phyloP scores from a whole-genome alignment of 208 protist species.

The Leishmania lainsoni region DNA sequence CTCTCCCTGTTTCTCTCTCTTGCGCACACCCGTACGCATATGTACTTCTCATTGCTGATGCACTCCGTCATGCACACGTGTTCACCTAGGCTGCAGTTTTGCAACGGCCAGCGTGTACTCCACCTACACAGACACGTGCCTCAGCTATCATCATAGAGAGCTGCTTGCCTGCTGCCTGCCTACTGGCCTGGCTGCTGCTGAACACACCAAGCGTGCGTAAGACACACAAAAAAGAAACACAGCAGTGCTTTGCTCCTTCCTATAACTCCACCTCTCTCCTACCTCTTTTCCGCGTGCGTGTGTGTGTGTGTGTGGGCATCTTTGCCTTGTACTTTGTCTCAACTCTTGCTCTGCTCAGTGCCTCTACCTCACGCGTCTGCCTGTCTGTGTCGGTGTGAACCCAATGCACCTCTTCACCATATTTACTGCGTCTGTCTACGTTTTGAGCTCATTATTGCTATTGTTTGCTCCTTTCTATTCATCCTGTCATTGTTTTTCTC shows the following conservation, averaged over 20 bases:
- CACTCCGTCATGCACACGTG: background rate
- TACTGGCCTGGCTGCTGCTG: background rate
- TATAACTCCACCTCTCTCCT: background rate
- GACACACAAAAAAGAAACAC: background rate
- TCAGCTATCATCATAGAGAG: background rate
- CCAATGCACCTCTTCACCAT: background rate
- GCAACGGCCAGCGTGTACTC: background rate
- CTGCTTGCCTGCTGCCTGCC: background rate
- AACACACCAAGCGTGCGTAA: background rate
- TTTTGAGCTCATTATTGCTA: background rate
- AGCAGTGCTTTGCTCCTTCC: conserved; percentile 4
- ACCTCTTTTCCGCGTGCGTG: background rate
- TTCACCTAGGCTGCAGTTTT: background rate
- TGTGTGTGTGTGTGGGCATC: background rate
- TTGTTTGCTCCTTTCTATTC: background rate
- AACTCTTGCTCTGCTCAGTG: background rate
- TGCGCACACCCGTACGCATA: background rate
- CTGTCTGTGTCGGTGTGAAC: background rate
- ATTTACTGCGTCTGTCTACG: background rate
- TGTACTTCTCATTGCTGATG: background rate
- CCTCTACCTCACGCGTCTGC: background rate
- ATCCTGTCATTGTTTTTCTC: background rate
- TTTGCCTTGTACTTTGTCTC: background rate
- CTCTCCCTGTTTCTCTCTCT: background rate
- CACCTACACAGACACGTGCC: background rate